Percentiles rank a stretch among this genome's conserved stretches.
Evolutionary conservation across 202 grass and related monocot species (phyloP).

Genomic region (Hordeum pubiflorum): DNA sequence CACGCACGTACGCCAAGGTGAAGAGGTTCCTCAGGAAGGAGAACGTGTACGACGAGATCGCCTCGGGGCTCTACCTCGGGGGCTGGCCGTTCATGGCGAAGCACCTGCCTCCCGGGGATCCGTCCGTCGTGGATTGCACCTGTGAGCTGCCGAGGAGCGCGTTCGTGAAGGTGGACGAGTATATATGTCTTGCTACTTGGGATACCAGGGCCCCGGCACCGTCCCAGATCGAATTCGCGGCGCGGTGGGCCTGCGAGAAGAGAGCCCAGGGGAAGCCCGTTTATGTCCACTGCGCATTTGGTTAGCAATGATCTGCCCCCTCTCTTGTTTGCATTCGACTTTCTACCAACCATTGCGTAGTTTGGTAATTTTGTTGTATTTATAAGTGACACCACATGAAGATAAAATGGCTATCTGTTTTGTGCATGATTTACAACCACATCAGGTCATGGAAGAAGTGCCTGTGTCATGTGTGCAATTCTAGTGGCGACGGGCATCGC

Average conservation of each 20-base stretch:
- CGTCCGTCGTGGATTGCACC: conserved; percentile 79
- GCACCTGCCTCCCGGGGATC: conserved; percentile 62
- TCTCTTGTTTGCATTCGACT: neutral
- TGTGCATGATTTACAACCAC: neutral
- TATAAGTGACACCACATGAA: neutral
- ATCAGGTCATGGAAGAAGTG: conserved; percentile 88
- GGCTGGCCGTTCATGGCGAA: conserved; percentile 60
- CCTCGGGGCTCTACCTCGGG: conserved; percentile 56
- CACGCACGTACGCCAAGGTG: conserved; percentile 44
- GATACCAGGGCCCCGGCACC: conserved; percentile 56
- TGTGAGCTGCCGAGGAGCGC: conserved; percentile 60
- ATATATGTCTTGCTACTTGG: conserved; percentile 68
- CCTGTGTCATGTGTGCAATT: conserved; percentile 64
- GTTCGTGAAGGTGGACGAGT: conserved; percentile 45
- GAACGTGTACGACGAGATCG: conserved; percentile 51
- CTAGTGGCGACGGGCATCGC: conserved; percentile 59
- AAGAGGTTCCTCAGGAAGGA: conserved; percentile 70
- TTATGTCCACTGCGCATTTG: conserved; percentile 91
- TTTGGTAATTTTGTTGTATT: neutral
- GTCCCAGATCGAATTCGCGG: conserved; percentile 62
- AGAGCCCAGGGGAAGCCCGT: conserved; percentile 51
- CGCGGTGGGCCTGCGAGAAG: conserved; percentile 70
- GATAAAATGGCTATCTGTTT: neutral
- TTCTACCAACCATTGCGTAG: neutral
- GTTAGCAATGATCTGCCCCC: conserved; percentile 31